phyloP scores from a whole-genome alignment of 164 flowering plant species.

The Cinnamomum micranthum region DNA sequence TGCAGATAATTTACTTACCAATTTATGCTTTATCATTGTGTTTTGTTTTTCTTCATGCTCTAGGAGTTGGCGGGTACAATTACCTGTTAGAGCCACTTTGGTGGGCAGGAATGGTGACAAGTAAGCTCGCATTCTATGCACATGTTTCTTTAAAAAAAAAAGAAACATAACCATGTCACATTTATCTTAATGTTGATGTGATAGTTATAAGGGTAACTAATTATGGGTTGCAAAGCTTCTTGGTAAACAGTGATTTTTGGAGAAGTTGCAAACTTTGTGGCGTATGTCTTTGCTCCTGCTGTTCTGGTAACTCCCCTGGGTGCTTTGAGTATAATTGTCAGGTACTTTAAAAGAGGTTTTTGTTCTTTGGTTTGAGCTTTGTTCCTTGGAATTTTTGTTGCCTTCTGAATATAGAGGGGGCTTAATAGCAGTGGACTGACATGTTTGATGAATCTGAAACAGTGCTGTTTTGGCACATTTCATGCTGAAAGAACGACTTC shows the following conservation, averaged over 20 bases:
- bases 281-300: conserved; percentile 91
- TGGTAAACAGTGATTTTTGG: conserved; percentile 74
- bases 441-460: conserved; percentile 20
- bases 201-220: conserved; percentile 4
- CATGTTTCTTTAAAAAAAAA: neutral
- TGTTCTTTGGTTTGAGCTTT: neutral
- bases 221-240: conserved; percentile 8
- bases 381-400: neutral
- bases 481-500: conserved; percentile 75
- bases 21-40: neutral
- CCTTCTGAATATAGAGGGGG: neutral
- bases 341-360: conserved; percentile 32
- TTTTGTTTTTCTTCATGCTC: conserved; percentile 6
- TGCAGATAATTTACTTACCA: neutral
- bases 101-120: conserved; percentile 94
- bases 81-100: conserved; percentile 88
- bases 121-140: conserved; percentile 31
- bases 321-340: conserved; percentile 84
- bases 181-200: neutral
- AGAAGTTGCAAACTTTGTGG: conserved; percentile 88
- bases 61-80: conserved; percentile 82
- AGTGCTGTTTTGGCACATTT: conserved; percentile 91
- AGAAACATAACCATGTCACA: neutral
- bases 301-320: conserved; percentile 95
- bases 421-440: neutral